Percentiles rank a stretch among this genome's conserved stretches.
Evolutionary conservation across 352 stramenopile species (phyloP).

Genomic region (Thalassiosira hispida): DNA sequence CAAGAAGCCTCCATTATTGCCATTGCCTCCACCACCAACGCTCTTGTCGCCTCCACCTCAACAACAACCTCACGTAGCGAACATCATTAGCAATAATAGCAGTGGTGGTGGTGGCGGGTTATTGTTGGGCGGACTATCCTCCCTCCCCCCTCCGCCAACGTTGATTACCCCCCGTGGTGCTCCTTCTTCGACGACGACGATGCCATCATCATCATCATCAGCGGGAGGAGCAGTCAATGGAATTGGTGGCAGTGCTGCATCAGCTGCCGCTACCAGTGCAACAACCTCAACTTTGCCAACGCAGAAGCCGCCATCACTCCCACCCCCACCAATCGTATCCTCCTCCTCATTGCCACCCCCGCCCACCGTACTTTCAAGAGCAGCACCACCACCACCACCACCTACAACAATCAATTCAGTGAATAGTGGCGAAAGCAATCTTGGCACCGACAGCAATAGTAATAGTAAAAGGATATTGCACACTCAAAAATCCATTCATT

Average conservation of each 20-base stretch:
- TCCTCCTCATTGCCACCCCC: conserved; percentile 19
- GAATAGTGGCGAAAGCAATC: not conserved
- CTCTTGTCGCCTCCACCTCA: not conserved
- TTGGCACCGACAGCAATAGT: not conserved
- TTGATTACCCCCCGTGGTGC: conserved; percentile 1
- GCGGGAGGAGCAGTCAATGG: too few species aligned
- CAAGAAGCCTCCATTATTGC: too few species aligned
- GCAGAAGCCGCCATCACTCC: conserved; percentile 14
- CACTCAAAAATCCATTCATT: conserved; percentile 22
- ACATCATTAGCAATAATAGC: not conserved
- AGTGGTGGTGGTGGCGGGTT: not conserved
- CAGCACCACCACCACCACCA: not conserved
- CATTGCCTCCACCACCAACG: not conserved
- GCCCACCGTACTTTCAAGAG: not conserved
- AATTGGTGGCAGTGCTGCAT: too few species aligned
- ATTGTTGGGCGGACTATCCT: not conserved
- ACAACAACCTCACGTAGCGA: not conserved
- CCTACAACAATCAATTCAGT: too few species aligned
- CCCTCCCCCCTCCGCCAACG: conserved; percentile 12
- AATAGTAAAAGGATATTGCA: conserved; percentile 1
- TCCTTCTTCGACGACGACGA: not conserved
- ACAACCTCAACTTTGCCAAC: conserved; percentile 3
- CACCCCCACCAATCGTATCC: conserved; percentile 28
- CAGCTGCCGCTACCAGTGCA: not conserved
- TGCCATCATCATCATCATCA: not conserved